A percentile compares a stretch with the other conserved stretches of the same genome.
Conservation (phyloP, 768 basidiomycete genomes). For the Kwoniella bestiolae region DNA sequence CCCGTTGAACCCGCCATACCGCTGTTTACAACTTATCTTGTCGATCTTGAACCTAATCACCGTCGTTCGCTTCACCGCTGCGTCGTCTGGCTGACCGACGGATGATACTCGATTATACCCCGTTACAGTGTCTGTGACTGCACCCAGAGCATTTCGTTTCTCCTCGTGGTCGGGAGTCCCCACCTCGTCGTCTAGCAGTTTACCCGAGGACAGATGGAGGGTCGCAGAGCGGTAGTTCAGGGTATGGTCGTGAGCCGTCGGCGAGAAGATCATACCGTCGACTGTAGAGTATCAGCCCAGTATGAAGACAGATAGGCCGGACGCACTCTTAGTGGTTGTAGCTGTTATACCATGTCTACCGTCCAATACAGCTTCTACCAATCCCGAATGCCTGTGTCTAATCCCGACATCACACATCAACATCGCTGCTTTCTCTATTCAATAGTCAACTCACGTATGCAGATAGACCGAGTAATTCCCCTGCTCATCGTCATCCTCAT, state of each 20-base stretch:
- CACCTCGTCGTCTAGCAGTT: slow-evolving; percentile 9
- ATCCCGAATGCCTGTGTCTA: slow-evolving; percentile 27
- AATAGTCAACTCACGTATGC: slow-evolving; percentile 23
- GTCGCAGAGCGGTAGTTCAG: slow-evolving; percentile 31
- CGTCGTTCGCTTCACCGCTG: slow-evolving; percentile 15
- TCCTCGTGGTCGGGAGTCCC: slow-evolving; percentile 18
- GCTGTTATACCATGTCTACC: slow-evolving; percentile 21
- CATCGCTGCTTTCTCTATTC: background rate
- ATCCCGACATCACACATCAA: background rate
- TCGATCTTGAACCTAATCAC: slow-evolving; percentile 20
- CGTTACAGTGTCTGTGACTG: slow-evolving; percentile 20
- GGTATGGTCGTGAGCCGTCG: slow-evolving; percentile 32
- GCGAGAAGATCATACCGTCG: slow-evolving; percentile 29
- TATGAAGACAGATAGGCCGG: background rate
- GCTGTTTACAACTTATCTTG: slow-evolving; percentile 26
- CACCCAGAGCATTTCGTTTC: slow-evolving; percentile 11
- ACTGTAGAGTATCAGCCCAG: slow-evolving; percentile 1
- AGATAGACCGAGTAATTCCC: slow-evolving; percentile 23
- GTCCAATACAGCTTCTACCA: slow-evolving; percentile 23
- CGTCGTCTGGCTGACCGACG: slow-evolving; percentile 20
- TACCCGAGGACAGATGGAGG: slow-evolving; percentile 14
- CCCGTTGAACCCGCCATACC: slow-evolving; percentile 18
- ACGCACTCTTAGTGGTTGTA: slow-evolving; percentile 25
- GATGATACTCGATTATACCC: slow-evolving; percentile 14
- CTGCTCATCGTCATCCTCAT: slow-evolving; percentile 20